Base-by-base conservation (phyloP, 768 basidiomycete genomes). In the Podaxis rugospora region DNA sequence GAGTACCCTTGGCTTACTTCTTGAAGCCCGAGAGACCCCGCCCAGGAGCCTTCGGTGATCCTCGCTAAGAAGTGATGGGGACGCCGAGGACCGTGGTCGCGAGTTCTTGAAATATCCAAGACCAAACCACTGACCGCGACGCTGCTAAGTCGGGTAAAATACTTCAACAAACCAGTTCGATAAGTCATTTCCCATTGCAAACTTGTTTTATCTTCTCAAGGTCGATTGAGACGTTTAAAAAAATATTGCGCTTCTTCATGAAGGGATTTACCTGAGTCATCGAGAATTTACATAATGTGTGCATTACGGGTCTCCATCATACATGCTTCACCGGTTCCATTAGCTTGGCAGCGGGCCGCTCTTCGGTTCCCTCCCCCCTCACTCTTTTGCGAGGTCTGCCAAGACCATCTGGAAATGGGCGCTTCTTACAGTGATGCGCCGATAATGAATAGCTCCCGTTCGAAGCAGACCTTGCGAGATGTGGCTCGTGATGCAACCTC, bases 21-120 rank as follows among this genome's bases (percentile, higher is more conserved):
- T 16, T 44, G 39, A 51, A 51, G 42, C 37, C 57, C 57, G 39
- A 59, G 44, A 25, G 7, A 32, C n/a, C 21, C 47, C 47, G 47
- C 47, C 23, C 47, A 44, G 21, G 42, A 9, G 21, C 7, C 39
- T 32, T 52, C 59, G 59, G 59, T 60, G 58, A 59, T 59, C 51
- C 50, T 59, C 58, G 58, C 23, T 52, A 16, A 54, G 59, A 60
- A 53, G 59, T 35, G 40, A 60, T 46, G 52, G 13, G 16, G 37
- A 32, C 44, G 42, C 25, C 27, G 14, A 59, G 50, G 51, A 44
- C 42, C 42, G 42, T 40, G 42, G 9, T 21, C 42, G 46, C 52
- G 18, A 35, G 27, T 37, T 51, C 50, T 44, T 28, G 37, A 28
- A 35, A 60, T 44, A 44, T 53, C 59, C n/a, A 16, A 42, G 51